Evolutionary conservation across 2,329 filamentous ascomycete genomes (phyloP), one percentile per base, ranked within the genome.

Genomic region (Talaromyces piceae): DNA sequence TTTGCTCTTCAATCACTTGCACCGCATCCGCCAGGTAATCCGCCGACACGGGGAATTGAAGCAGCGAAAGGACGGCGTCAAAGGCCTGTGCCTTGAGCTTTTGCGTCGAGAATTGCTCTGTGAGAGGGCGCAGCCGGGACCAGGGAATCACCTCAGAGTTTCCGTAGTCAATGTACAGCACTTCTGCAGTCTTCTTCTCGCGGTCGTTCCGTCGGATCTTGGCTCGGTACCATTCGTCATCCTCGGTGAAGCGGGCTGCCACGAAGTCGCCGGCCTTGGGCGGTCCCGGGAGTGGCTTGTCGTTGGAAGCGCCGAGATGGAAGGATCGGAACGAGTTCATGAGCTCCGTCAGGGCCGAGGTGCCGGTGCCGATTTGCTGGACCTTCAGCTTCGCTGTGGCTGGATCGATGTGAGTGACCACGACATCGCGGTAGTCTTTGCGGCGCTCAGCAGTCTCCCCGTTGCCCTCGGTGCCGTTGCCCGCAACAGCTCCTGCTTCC

Each of bases 91-190:
- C 75, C 71, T 87, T 91, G 54, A 98, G 82, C 70, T 87, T 91
- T 67, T 89, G 82, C 4, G 81, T 74, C 39, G 82, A 81, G 76
- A 97, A 98, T 61, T 91, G 85, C 64, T 88, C 83, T 47, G 84
- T 80, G 45, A 98, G 80, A n/a, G 89, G 78, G 25, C 93, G 87
- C 41, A 98, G 82, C 58, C 81, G 79, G 22, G 83, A 80, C 90
- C 91, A 98, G 0, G 91, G 81, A 52, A 95, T 77, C 64, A 84
- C 86, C 72, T 98, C 93, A 50, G 82, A 86, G 78, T 98, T 98
- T 61, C 93, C 93, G 70, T 94, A 98, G 74, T 98, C 93, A 56
- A 98, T 82, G 72, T 95, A 98, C 43, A 94, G 74, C 23, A 98
- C 86, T 70, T 98, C 93, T 22, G 90, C 86, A 61, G 87, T 83